Percentiles rank a stretch among this genome's conserved stretches.
phyloP scores from a whole-genome alignment of 495 filamentous ascomycete genomes.

The Neurospora intermedia region DNA sequence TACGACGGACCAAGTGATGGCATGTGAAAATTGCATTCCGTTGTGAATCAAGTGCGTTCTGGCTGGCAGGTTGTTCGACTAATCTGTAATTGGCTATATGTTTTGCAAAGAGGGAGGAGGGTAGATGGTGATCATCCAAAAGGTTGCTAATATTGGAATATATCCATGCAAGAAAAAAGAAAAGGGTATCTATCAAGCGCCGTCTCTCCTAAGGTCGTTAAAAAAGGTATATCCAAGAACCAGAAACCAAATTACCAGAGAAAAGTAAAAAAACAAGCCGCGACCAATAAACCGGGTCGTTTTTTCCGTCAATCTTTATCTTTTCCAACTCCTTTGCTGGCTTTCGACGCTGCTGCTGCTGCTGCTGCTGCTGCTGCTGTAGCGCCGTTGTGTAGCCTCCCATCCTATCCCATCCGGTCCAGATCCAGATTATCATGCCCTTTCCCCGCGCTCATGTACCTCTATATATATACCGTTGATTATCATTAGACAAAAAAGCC shows the following conservation, averaged over 20 bases:
- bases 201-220: background rate
- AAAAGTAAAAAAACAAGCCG: background rate
- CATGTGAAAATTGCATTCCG: too few relatives aligned
- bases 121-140: too few relatives aligned
- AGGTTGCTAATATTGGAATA: too few relatives aligned
- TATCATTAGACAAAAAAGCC: background rate
- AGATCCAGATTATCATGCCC: background rate
- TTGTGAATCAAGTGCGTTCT: too few relatives aligned
- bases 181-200: background rate
- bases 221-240: background rate
- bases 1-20: too few relatives aligned
- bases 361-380: background rate
- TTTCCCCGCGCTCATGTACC: background rate
- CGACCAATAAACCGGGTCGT: background rate
- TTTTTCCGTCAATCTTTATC: background rate
- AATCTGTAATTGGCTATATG: background rate
- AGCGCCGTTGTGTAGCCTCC: background rate
- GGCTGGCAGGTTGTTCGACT: background rate
- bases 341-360: background rate
- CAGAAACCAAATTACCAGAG: background rate
- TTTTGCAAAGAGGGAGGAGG: background rate
- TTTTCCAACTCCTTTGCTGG: background rate
- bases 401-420: background rate
- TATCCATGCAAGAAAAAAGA: background rate
- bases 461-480: background rate